These are phyloP conservation scores for Parastagonospora avenae DNA, from an alignment of 2,329 filamentous ascomycete species.

Conservation along the genomic window DNA sequence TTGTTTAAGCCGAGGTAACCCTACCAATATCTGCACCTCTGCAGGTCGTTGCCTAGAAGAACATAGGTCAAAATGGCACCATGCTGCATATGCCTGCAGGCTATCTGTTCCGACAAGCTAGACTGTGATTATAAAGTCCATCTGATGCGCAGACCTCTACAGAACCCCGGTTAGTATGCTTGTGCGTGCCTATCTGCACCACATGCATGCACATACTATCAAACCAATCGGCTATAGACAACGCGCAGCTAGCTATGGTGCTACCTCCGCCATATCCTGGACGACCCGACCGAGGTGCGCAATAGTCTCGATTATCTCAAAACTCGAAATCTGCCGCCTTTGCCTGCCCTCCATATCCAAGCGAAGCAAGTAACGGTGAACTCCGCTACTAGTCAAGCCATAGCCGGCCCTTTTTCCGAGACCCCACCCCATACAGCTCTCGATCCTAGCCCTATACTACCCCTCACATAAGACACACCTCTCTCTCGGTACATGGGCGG, in stretches of 20 bases:
- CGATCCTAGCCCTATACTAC: not conserved
- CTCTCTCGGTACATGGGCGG: not conserved
- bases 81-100: no score
- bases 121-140: not conserved
- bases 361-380: not conserved
- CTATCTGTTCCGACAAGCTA: no score
- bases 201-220: not conserved
- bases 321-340: not conserved
- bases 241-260: not conserved
- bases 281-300: not conserved
- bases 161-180: no score
- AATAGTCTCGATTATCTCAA: no score
- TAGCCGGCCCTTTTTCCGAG: not conserved
- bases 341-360: not conserved
- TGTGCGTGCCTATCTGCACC: not conserved
- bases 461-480: not conserved
- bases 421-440: not conserved
- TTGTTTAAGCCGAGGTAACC: no score
- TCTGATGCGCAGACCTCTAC: not conserved
- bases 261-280: not conserved
- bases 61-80: no score
- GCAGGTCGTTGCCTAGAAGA: no score
- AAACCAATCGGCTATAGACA: not conserved
- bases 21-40: no score
- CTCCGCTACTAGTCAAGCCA: not conserved